Evolutionary conservation across 2,329 filamentous ascomycete genomes (phyloP).

Genomic region (Aspergillaceae sp.): DNA sequence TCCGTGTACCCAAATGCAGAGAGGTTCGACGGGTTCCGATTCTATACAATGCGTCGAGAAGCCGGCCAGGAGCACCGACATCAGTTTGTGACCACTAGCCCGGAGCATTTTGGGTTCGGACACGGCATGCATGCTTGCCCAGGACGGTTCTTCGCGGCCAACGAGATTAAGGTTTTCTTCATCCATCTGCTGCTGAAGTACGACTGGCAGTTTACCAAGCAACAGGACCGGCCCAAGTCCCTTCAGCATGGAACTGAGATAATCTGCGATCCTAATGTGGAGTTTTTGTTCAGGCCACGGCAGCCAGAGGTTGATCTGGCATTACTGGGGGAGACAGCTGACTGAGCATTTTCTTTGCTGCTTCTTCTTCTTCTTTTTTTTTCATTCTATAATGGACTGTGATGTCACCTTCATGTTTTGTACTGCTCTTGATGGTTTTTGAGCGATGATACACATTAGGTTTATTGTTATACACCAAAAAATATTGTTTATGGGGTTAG

Average conservation of each 20-base stretch:
- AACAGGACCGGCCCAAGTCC: constrained; percentile 30
- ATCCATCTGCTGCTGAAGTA: constrained; percentile 46
- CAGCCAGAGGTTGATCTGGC: constrained; percentile 18
- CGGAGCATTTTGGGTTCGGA: constrained; percentile 27
- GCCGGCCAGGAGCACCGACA: constrained; percentile 22
- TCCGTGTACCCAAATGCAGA: constrained; percentile 19
- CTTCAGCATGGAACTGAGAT: constrained; percentile 41
- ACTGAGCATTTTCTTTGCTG: neutral
- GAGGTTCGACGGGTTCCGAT: constrained; percentile 27
- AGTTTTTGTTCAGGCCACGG: constrained; percentile 19
- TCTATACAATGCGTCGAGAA: constrained; percentile 22
- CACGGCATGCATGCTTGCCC: constrained; percentile 36
- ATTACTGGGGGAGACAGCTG: constrained; percentile 8
- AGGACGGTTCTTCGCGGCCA: constrained; percentile 49
- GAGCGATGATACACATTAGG: too few relatives aligned
- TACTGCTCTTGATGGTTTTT: too few relatives aligned
- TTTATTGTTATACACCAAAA: too few relatives aligned
- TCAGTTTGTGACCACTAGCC: constrained; percentile 24
- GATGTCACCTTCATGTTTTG: too few relatives aligned
- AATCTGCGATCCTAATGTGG: constrained; percentile 22
- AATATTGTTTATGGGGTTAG: too few relatives aligned
- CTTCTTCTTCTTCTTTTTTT: neutral
- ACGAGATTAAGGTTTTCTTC: constrained; percentile 49
- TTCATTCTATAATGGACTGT: too few relatives aligned
- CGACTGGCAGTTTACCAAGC: constrained; percentile 39